A percentile compares a stretch with the other conserved stretches of the same genome.
phyloP scores from a whole-genome alignment of 106 monocot species.

The Xerophyta viscosa region DNA sequence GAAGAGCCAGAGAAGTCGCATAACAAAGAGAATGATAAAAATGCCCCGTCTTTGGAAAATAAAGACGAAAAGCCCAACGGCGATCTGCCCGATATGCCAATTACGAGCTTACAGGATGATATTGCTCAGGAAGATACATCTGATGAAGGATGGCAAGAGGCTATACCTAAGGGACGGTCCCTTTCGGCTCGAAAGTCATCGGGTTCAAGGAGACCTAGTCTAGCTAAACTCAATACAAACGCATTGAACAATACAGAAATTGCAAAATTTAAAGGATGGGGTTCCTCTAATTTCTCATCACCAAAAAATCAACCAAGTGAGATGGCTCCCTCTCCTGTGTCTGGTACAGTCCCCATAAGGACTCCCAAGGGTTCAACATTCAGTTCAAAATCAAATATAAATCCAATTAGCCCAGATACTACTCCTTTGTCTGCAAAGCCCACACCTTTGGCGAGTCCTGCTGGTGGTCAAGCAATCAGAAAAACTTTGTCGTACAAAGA shows the following conservation, averaged over 20 bases:
- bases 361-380: slow-evolving; percentile 56
- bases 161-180: slow-evolving; percentile 64
- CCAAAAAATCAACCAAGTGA: slow-evolving; percentile 42
- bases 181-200: slow-evolving; percentile 37
- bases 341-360: slow-evolving; percentile 37
- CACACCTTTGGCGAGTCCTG: slow-evolving; percentile 18
- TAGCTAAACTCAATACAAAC: slow-evolving; percentile 72
- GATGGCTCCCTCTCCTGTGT: slow-evolving; percentile 8
- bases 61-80: slow-evolving; percentile 36
- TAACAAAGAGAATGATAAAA: slow-evolving; percentile 52
- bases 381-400: slow-evolving; percentile 23
- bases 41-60: slow-evolving; percentile 20
- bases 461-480: slow-evolving; percentile 23
- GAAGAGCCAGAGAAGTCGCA: slow-evolving; percentile 51
- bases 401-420: slow-evolving; percentile 23
- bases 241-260: slow-evolving; percentile 38
- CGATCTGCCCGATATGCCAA: slow-evolving; percentile 13
- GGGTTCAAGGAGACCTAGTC: slow-evolving; percentile 55
- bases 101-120: slow-evolving; percentile 24
- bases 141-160: slow-evolving; percentile 98
- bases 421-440: slow-evolving; percentile 21
- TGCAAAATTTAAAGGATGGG: slow-evolving; percentile 29
- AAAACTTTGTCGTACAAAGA: slow-evolving; percentile 91
- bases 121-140: slow-evolving; percentile 28
- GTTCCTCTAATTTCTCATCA: slow-evolving; percentile 28